phyloP scores from a whole-genome alignment of 371 early-diverging fungal species.

The Mucor mucedo region DNA sequence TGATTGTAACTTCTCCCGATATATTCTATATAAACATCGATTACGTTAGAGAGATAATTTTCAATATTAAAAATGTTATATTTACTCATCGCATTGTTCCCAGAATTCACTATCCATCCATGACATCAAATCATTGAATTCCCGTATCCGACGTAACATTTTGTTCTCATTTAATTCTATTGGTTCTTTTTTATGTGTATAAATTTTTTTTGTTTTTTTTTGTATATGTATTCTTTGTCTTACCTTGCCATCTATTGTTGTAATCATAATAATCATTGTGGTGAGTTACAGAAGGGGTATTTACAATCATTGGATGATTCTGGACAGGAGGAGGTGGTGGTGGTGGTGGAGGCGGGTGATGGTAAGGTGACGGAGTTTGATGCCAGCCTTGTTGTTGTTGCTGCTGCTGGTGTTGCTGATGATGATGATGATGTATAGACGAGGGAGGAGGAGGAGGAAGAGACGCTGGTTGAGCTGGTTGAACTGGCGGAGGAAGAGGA shows the following conservation, averaged over 20 bases:
- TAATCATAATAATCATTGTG: conserved; percentile 20
- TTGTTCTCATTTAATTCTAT: conserved; percentile 30
- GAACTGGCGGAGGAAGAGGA: neutral
- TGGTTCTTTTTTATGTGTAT: conserved; percentile 13
- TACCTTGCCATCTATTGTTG: conserved; percentile 32
- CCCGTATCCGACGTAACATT: conserved; percentile 34
- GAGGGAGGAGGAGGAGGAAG: conserved; percentile 5
- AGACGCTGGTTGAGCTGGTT: no score
- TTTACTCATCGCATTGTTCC: conserved; percentile 41
- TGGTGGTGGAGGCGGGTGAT: conserved; percentile 2
- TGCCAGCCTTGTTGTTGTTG: neutral
- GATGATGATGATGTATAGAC: no score
- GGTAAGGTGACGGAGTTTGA: conserved; percentile 52
- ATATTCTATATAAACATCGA: conserved; percentile 13
- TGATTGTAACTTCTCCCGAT: conserved; percentile 32
- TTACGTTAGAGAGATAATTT: no score
- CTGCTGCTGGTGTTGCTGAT: neutral
- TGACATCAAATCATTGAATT: conserved; percentile 36
- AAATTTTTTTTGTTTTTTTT: neutral
- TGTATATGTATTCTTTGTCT: neutral
- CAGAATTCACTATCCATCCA: conserved; percentile 40
- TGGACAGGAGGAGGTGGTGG: conserved; percentile 3
- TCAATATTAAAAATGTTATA: neutral
- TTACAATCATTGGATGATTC: conserved; percentile 4
- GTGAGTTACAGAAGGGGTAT: neutral